Conservation (phyloP, 140 eudicot genomes). For the Cichorium intybus region DNA sequence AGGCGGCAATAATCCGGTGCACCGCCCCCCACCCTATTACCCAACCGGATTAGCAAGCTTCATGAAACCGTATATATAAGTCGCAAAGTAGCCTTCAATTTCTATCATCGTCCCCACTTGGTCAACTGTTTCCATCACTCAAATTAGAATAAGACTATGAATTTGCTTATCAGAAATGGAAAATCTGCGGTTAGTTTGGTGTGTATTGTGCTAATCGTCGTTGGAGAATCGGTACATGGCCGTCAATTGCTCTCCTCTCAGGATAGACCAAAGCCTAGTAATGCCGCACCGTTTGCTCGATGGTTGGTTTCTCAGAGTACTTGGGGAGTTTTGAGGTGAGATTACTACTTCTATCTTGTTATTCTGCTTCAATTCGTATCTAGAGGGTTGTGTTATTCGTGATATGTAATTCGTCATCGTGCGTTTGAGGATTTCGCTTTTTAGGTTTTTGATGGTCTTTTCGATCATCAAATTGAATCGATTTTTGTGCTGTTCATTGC, state of each 20-base stretch:
- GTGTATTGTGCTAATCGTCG: slow-evolving; percentile 21
- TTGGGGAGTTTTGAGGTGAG: slow-evolving; percentile 83
- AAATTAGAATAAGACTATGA: slow-evolving; percentile 10
- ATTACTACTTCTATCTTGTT: not conserved
- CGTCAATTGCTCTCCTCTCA: slow-evolving; percentile 38
- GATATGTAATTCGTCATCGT: not conserved
- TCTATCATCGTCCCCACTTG: slow-evolving; percentile 15
- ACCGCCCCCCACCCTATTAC: not conserved
- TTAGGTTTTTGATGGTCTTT: slow-evolving; percentile 1
- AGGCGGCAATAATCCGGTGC: not conserved
- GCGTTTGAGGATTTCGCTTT: not conserved
- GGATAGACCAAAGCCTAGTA: slow-evolving; percentile 42
- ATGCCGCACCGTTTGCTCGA: slow-evolving; percentile 74
- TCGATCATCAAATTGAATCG: not conserved
- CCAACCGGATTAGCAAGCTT: not conserved
- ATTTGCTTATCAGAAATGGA: slow-evolving; percentile 11
- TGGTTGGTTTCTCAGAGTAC: slow-evolving; percentile 84
- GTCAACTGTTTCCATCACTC: slow-evolving; percentile 13
- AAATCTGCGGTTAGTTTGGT: not conserved
- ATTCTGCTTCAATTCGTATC: slow-evolving; percentile 5
- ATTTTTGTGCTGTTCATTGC: not conserved
- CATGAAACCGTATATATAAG: slow-evolving; percentile 11
- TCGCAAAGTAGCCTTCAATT: not conserved
- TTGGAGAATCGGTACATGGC: slow-evolving; percentile 42
- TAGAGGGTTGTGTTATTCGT: not conserved